Evolutionary conservation across 108 stramenopile genomes (phyloP).

Genomic region (Nitzschia sp.): DNA sequence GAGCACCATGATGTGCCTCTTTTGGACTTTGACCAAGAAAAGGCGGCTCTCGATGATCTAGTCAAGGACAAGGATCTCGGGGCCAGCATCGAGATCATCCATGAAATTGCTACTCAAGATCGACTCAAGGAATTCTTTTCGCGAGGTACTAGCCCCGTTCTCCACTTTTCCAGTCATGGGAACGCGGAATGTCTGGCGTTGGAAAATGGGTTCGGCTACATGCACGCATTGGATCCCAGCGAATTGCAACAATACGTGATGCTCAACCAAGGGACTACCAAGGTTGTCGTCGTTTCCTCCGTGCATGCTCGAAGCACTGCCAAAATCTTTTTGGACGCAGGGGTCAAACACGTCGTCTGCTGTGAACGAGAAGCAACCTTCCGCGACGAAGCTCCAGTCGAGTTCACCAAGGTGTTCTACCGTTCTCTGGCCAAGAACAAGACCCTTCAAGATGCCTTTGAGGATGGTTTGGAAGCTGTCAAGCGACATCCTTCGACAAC

Average conservation of each 20-base stretch:
- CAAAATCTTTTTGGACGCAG: constrained; percentile 72
- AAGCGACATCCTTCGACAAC: constrained; percentile 40
- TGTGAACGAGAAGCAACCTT: constrained; percentile 60
- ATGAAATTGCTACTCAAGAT: constrained; percentile 48
- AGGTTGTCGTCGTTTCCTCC: constrained; percentile 81
- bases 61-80: constrained; percentile 8
- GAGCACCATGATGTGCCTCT: constrained; percentile 28
- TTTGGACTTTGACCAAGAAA: constrained; percentile 30
- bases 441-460: constrained; percentile 69
- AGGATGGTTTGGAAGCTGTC: constrained; percentile 43
- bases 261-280: constrained; percentile 15
- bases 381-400: constrained; percentile 59
- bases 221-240: constrained; percentile 41
- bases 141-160: constrained; percentile 22
- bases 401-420: constrained; percentile 68
- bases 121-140: constrained; percentile 40
- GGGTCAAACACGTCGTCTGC: constrained; percentile 85
- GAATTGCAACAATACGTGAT: constrained; percentile 35
- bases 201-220: constrained; percentile 65
- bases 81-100: constrained; percentile 38
- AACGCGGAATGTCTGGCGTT: constrained; percentile 50
- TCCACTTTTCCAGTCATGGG: constrained; percentile 67
- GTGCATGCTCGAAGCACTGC: constrained; percentile 62
- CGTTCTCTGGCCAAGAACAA: constrained; percentile 41
- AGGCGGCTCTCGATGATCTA: neutral